phyloP scores from a whole-genome alignment of 1,139 yeast genomes.

The Diutina pseudorugosa region DNA sequence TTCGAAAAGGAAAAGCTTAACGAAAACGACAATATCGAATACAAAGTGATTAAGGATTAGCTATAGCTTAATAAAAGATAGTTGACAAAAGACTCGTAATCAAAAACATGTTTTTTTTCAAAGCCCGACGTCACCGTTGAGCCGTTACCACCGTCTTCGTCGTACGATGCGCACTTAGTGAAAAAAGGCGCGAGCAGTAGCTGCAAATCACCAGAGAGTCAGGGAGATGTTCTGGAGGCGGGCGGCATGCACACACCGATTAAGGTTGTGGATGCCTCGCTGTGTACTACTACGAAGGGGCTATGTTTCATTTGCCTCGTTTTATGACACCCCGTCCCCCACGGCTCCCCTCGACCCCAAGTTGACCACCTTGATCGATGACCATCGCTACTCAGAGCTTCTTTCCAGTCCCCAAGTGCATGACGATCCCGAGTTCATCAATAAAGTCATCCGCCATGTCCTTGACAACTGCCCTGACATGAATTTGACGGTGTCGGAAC shows the following conservation, averaged over 20 bases:
- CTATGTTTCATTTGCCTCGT: not conserved
- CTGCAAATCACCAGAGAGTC: not conserved
- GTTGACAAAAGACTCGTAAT: not conserved
- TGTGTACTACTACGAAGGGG: not conserved
- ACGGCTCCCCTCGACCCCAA: not conserved
- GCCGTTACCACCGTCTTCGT: not conserved
- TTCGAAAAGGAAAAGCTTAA: not conserved
- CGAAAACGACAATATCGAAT: not conserved
- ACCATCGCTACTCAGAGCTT: not conserved
- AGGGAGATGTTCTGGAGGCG: not conserved
- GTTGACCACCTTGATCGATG: not conserved
- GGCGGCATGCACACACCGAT: not conserved
- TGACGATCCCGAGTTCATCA: not conserved
- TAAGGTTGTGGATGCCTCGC: not conserved
- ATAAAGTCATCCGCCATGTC: not conserved
- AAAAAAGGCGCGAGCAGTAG: not conserved
- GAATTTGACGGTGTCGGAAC: not conserved
- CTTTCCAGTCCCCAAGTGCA: not conserved
- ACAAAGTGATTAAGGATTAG: conserved; percentile 1
- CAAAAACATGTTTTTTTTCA: no score
- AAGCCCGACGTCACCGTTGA: no score
- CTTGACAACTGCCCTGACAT: not conserved
- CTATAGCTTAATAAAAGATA: not conserved
- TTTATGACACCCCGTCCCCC: not conserved
- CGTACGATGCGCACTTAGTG: not conserved